Conservation (phyloP, 1,284 basidiomycete species). For the Golubevia pallescens region DNA sequence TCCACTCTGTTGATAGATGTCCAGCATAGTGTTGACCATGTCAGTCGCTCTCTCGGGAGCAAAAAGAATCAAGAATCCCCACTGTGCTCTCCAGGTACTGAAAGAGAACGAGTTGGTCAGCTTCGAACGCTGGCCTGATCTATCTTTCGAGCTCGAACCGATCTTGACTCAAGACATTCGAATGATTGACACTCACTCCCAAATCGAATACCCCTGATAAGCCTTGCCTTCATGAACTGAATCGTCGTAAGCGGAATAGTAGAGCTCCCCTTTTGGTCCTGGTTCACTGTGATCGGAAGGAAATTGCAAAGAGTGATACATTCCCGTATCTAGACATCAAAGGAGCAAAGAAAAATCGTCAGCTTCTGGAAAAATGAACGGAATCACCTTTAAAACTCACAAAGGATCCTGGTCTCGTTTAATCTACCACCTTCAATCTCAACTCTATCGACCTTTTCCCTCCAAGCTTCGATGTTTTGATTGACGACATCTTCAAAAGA, state of each 20-base stretch:
- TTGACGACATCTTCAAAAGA: conserved; percentile 72
- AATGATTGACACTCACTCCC: conserved; percentile 69
- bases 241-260: conserved; percentile 80
- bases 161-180: too few relatives aligned
- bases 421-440: conserved; percentile 70
- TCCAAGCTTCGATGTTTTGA: conserved; percentile 73
- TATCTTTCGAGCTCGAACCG: too few relatives aligned
- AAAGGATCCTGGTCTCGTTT: conserved; percentile 71
- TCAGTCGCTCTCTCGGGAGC: conserved; percentile 76
- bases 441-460: conserved; percentile 75
- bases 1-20: conserved; percentile 77
- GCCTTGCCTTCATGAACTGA: conserved; percentile 72
- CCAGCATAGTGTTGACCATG: conserved; percentile 80
- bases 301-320: conserved; percentile 69
- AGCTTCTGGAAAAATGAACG: conserved; percentile 31
- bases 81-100: conserved; percentile 75
- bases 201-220: conserved; percentile 83
- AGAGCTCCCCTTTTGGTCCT: conserved; percentile 67
- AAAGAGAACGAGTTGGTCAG: background rate
- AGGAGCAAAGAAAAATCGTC: conserved; percentile 67
- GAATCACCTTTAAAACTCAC: conserved; percentile 65
- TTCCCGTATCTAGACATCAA: conserved; percentile 19
- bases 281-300: conserved; percentile 77
- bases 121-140: too few relatives aligned
- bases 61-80: conserved; percentile 78